Evolutionary conservation across 768 basidiomycete species (phyloP).

Genomic region (Hortiboletus flavorubellus): DNA sequence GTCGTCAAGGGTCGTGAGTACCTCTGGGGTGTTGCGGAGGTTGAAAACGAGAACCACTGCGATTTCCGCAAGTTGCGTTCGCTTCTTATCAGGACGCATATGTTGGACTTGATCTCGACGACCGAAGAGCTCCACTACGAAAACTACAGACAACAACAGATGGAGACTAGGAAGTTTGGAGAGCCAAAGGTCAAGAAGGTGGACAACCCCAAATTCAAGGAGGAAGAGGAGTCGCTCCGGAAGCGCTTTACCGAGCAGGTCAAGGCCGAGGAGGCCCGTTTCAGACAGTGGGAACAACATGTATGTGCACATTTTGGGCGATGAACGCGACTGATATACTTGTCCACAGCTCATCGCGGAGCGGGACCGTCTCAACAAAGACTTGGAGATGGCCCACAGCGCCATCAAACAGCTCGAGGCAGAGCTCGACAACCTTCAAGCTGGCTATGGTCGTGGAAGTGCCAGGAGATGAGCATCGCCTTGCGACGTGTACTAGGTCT

Average conservation of each 20-base stretch:
- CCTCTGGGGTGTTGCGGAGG: slow-evolving; percentile 99
- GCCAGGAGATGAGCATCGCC: slow-evolving; percentile 26
- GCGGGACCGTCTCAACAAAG: slow-evolving; percentile 98
- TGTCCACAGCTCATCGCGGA: slow-evolving; percentile 85
- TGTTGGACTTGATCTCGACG: slow-evolving; percentile 95
- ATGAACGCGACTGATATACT: slow-evolving; percentile 15
- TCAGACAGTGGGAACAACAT: slow-evolving; percentile 99
- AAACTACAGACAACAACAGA: slow-evolving; percentile 95
- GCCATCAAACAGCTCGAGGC: slow-evolving; percentile 89
- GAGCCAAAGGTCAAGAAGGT: slow-evolving; percentile 98
- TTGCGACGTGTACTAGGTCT: background rate
- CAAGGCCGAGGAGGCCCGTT: slow-evolving; percentile 95
- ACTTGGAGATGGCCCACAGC: slow-evolving; percentile 89
- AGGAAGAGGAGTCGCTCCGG: slow-evolving; percentile 94
- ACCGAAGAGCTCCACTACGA: slow-evolving; percentile 97
- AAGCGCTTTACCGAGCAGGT: slow-evolving; percentile 99
- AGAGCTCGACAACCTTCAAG: slow-evolving; percentile 86
- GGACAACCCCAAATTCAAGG: slow-evolving; percentile 99
- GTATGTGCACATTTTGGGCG: slow-evolving; percentile 42
- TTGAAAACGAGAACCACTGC: slow-evolving; percentile 99
- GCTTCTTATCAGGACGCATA: slow-evolving; percentile 93
- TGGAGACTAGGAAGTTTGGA: slow-evolving; percentile 99
- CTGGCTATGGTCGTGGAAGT: slow-evolving; percentile 73
- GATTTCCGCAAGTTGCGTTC: slow-evolving; percentile 98
- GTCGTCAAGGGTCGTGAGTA: slow-evolving; percentile 97